Conservation (phyloP, 2,329 filamentous ascomycete species). For the Colletotrichum noveboracense region DNA sequence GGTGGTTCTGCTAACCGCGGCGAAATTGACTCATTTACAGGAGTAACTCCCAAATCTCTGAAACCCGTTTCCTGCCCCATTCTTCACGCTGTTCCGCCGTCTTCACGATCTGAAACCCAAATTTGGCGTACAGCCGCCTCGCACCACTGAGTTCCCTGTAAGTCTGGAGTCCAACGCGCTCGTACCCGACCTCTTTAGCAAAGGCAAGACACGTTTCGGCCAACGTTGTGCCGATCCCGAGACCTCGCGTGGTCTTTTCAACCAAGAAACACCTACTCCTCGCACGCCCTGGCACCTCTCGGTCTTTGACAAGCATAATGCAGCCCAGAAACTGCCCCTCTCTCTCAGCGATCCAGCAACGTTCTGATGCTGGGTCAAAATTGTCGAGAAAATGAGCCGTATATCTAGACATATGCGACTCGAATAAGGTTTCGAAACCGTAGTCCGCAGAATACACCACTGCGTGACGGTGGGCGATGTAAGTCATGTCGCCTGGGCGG, state of each 20-base stretch:
- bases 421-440: slow-evolving; percentile 23
- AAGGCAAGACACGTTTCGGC: slow-evolving; percentile 23
- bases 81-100: background rate
- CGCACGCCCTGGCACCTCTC: slow-evolving; percentile 10
- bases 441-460: slow-evolving; percentile 24
- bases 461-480: slow-evolving; percentile 29
- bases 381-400: slow-evolving; percentile 28
- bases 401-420: slow-evolving; percentile 26
- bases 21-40: background rate
- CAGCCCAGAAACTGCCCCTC: slow-evolving; percentile 28
- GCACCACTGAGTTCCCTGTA: slow-evolving; percentile 21
- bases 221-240: slow-evolving; percentile 23
- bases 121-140: slow-evolving; percentile 22
- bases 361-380: slow-evolving; percentile 24
- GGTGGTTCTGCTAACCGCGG: background rate
- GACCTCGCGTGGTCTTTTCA: slow-evolving; percentile 21
- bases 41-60: background rate
- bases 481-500: slow-evolving; percentile 26
- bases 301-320: slow-evolving; percentile 26
- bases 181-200: slow-evolving; percentile 23
- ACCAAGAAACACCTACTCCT: slow-evolving; percentile 29
- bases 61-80: background rate
- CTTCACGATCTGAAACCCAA: slow-evolving; percentile 20
- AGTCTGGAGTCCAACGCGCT: slow-evolving; percentile 22
- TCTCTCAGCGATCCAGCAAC: slow-evolving; percentile 31